Evolutionary conservation across 106 monocot genomes (phyloP), one percentile per base, ranked within the genome.

Genomic region (Vanilla planifolia): DNA sequence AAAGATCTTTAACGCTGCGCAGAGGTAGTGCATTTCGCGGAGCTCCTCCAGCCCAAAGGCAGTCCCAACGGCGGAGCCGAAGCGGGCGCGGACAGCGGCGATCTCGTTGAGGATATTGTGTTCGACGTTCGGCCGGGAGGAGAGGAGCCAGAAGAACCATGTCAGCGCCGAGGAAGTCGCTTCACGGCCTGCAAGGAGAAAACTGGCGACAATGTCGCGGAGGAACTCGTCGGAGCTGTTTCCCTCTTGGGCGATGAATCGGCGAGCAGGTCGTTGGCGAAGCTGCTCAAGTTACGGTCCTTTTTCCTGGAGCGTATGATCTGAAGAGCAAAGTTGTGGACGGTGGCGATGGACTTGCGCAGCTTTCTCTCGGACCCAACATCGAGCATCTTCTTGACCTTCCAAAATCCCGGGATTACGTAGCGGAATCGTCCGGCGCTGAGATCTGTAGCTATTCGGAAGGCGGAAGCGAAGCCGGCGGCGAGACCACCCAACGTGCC

Each of bases 381-480:
- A 43, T 60, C 30, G 2, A 76, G 21, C 42, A 71, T 1, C 24
- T 58, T 76, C 52, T 70, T 71, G 37, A 76, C 33, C 60, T 16
- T 76, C 76, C 76, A 76, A 19, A 76, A 35, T 1, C 32, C 3
- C 1, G 70, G 64, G 1, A 60, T 2, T 0, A 60, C 65, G 34
- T 76, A 76, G 23, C 76, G 60, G 70, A 76, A 76, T 48, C 76
- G 43, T 25, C 60, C 76, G 33, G 76, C 50, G 35, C 51, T 76
- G n/a, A 70, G 52, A 6, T 43, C 47, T 0, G 65, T 27, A 1
- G 76, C 70, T 28, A 60, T 60, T 6, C 60, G 15, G n/a, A n/a
- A n/a, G n/a, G n/a, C n/a, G n/a, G n/a, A n/a, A n/a, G n/a, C n/a
- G 36, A 76, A 76, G 3, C 70, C 70, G 4, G 33, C 25, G 0